Percentiles rank a stretch among this genome's conserved stretches.
These are phyloP conservation scores for Penicillium concentricum DNA, from an alignment of 2,329 filamentous ascomycete species.

Conservation along the genomic window DNA sequence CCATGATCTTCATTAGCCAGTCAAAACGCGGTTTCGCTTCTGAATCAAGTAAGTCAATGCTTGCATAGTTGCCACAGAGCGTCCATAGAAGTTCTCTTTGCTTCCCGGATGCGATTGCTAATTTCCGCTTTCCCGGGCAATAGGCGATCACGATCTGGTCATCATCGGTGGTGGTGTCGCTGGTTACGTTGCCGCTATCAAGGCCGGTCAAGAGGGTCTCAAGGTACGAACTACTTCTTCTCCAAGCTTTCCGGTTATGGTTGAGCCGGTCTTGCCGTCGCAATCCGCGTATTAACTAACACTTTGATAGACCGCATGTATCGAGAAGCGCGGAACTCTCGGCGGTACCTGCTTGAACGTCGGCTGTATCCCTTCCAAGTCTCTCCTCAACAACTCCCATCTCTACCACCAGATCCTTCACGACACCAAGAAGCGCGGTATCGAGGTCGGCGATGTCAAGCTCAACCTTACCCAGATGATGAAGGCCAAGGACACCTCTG, in stretches of 20 bases:
- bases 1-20: slow-evolving; percentile 46
- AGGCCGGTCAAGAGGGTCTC: slow-evolving; percentile 93
- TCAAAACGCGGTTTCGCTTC: slow-evolving; percentile 58
- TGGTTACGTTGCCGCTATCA: slow-evolving; percentile 98
- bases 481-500: slow-evolving; percentile 96
- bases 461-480: slow-evolving; percentile 94
- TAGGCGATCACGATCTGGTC: slow-evolving; percentile 93
- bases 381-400: slow-evolving; percentile 98
- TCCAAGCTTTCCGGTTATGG: neutral
- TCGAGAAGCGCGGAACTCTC: slow-evolving; percentile 94
- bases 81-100: slow-evolving; percentile 9
- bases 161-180: slow-evolving; percentile 98
- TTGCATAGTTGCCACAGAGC: neutral
- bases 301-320: slow-evolving; percentile 74
- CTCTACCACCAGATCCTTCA: slow-evolving; percentile 96
- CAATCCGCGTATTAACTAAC: slow-evolving; percentile 13
- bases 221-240: slow-evolving; percentile 64
- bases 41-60: slow-evolving; percentile 43
- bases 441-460: slow-evolving; percentile 95
- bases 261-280: neutral
- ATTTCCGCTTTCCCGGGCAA: slow-evolving; percentile 18
- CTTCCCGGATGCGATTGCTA: slow-evolving; percentile 24
- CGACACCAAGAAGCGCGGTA: slow-evolving; percentile 95
- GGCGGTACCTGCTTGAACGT: slow-evolving; percentile 98
- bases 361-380: slow-evolving; percentile 98